Evolutionary conservation across 73 alveolate genomes (phyloP), one percentile per base, ranked within the genome.

Genomic region (Paramecium caudatum): DNA sequence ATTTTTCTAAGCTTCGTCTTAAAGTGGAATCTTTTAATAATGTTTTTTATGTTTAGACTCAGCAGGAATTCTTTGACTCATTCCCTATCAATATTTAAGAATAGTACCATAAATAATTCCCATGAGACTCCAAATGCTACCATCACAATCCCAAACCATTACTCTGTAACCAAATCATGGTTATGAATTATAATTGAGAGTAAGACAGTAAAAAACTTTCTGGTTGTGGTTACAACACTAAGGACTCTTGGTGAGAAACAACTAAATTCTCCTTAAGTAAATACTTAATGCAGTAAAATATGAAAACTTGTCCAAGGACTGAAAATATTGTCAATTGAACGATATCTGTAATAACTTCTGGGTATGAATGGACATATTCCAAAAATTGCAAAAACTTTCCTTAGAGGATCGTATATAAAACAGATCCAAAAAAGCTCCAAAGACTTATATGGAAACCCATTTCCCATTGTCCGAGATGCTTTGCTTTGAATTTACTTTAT

Each of bases 121-220:
- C 23, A 50, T 3, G 82, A 61, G 9, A 83, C 82, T 0, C 86
- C 92, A 6, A 61, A 74, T 15, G 82, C 80, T n/a, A 83, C 92
- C 21, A 83, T 36, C 16, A 43, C 37, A 9, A 83, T 48, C 2
- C 85, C 92, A 7, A 83, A 23, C 92, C 92, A 83, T 55, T 83
- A 36, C 5, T 32, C 25, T 1, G 33, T 19, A 46, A 25, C 25
- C 12, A 83, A 46, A 13, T 61, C 25, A 48, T 83, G 92, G 41
- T 74, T 74, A 37, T 55, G 82, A 9, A 47, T 47, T 4, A 61
- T 32, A 8, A 86, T 86, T 1, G 90, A 62, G 3, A 81, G 15
- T 12, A 86, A 63, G 3, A 86, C 90, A 7, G 93, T 86, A 10
- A 86, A 86, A 43, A 86, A 86, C 45, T 86, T 86, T 13, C 93